phyloP scores from a whole-genome alignment of 163 green algal genomes.

The Scenedesmus sp. region DNA sequence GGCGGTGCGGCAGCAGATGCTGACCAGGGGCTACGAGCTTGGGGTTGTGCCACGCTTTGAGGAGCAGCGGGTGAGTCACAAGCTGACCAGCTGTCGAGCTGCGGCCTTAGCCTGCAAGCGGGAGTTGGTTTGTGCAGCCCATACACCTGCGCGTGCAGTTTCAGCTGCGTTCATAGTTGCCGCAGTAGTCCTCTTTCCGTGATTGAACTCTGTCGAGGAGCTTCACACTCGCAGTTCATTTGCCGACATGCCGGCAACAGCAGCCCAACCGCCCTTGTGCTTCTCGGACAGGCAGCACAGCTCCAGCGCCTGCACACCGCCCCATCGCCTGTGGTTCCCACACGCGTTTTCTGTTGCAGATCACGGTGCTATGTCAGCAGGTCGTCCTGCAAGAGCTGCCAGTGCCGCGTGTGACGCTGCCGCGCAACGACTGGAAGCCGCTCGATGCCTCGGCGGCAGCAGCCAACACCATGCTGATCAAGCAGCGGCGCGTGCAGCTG shows the following conservation, averaged over 20 bases:
- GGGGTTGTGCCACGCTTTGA: slow-evolving; percentile 42
- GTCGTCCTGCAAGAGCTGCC: slow-evolving; percentile 44
- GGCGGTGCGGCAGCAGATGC: slow-evolving; percentile 16
- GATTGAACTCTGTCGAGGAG: too few relatives aligned
- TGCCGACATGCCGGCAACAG: too few relatives aligned
- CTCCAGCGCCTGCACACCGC: background rate
- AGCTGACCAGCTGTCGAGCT: background rate
- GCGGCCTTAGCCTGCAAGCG: background rate
- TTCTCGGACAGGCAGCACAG: too few relatives aligned
- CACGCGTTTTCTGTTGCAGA: background rate
- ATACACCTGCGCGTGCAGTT: background rate
- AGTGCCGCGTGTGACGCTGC: background rate
- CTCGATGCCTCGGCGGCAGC: background rate
- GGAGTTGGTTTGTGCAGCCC: background rate
- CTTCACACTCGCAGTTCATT: too few relatives aligned
- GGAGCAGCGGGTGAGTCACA: slow-evolving; percentile 7
- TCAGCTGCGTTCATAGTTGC: too few relatives aligned
- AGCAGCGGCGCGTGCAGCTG: slow-evolving; percentile 46
- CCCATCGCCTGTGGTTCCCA: background rate
- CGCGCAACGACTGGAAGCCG: background rate
- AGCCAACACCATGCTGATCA: background rate
- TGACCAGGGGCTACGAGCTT: slow-evolving; percentile 38
- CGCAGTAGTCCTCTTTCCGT: too few relatives aligned
- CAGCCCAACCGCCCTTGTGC: too few relatives aligned
- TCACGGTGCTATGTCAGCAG: slow-evolving; percentile 26